Base-by-base conservation (phyloP, 352 stramenopile genomes). In the Thalassiosira mediterranea region DNA sequence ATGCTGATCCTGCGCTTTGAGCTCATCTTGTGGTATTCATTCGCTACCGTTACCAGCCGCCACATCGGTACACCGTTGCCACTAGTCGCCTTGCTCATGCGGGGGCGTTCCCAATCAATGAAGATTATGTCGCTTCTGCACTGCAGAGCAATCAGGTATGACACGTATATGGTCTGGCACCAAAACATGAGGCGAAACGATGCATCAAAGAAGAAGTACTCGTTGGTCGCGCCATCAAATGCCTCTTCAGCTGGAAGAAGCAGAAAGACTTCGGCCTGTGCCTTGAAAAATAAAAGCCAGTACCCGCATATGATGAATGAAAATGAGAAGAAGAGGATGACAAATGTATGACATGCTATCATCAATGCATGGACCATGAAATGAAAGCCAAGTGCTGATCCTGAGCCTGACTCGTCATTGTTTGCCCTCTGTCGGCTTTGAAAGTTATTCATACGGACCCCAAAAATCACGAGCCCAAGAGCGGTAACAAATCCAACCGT, bases 221-320 rank as follows among this genome's bases (percentile, higher is more conserved):
- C 92, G 69, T 95, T 92, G 17, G 88, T 85, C 10, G 68, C 72
- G 5, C 64, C 83, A 8, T 88, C 80, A 15, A 91, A 74, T 3
- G 86, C 54, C 56, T 91, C 74, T 51, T 92, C 76, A 19, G 90
- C 83, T 1, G 95, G 95, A 19, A 98, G 85, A 72, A 98, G 70
- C 13, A 96, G 32, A 64, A 95, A 95, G n/a, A 96, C 93, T 19
- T 76, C 64, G 34, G 76, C 89, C 72, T 98, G 94, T 10, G 97
- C 68, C 77, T 97, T 97, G 87, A 97, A 98, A 72, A 98, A 96
- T n/a, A 97, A 56, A 42, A 98, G 91, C 76, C 93, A 95, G 79
- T 98, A 98, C 40, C 68, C 70, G 48, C 83, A 94, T 38, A 97
- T 72, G 4, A 91, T 47, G 31, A 97, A 91, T 19, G 95, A 76